phyloP scores from a whole-genome alignment of 495 filamentous ascomycete genomes.

The Pyronema omphalodes region DNA sequence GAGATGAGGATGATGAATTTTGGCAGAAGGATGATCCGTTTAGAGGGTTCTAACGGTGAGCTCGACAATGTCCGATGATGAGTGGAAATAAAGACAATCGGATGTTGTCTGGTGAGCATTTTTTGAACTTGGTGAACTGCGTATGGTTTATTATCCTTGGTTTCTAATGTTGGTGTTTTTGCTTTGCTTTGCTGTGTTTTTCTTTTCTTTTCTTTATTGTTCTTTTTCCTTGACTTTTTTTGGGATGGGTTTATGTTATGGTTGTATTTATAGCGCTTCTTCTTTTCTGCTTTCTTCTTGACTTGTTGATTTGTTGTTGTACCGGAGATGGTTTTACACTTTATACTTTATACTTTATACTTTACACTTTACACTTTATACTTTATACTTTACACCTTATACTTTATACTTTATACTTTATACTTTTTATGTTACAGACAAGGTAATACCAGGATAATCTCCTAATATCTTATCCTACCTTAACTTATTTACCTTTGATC shows the following conservation, averaged over 20 bases:
- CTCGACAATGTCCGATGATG: neutral
- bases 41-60: constrained; percentile 25
- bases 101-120: neutral
- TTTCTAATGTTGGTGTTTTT: constrained; percentile 11
- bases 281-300: too few relatives aligned
- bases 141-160: constrained; percentile 1
- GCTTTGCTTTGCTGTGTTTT: constrained; percentile 8
- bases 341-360: too few relatives aligned
- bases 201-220: constrained; percentile 11
- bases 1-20: constrained; percentile 26
- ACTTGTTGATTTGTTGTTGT: neutral
- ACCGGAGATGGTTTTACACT: too few relatives aligned
- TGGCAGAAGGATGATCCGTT: constrained; percentile 28
- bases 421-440: neutral
- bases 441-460: neutral
- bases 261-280: constrained; percentile 7
- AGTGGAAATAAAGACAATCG: neutral
- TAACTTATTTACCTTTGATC: neutral
- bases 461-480: neutral
- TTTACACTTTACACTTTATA: too few relatives aligned
- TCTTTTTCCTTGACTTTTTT: constrained; percentile 13
- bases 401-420: too few relatives aligned
- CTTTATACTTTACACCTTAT: too few relatives aligned
- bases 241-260: neutral
- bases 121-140: neutral